Percentiles rank a stretch among this genome's conserved stretches.
phyloP scores from a whole-genome alignment of 2,329 filamentous ascomycete species.

The Penicillium sp. region DNA sequence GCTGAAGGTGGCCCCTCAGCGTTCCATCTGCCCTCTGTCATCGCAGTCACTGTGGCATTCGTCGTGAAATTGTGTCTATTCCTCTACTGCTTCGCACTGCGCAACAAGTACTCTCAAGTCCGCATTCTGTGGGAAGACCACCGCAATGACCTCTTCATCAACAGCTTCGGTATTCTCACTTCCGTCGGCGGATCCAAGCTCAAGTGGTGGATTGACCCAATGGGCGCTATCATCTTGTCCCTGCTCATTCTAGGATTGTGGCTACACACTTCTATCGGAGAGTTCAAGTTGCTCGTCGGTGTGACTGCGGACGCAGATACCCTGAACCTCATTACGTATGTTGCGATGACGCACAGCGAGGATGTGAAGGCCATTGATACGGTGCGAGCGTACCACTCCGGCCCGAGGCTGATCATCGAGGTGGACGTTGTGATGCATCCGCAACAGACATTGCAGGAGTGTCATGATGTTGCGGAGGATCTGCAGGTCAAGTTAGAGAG shows the following conservation, averaged over 20 bases:
- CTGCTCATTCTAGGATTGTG: background rate
- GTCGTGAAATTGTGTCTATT: background rate
- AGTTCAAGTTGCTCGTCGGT: background rate
- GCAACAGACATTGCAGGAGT: slow-evolving; percentile 13
- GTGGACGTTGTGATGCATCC: slow-evolving; percentile 17
- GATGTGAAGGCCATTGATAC: background rate
- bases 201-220: slow-evolving; percentile 11
- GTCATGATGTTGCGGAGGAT: slow-evolving; percentile 14
- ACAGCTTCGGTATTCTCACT: slow-evolving; percentile 7
- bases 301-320: slow-evolving; percentile 2
- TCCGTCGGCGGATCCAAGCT: slow-evolving; percentile 5
- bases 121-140: slow-evolving; percentile 7
- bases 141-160: slow-evolving; percentile 5
- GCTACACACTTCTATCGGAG: background rate
- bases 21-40: background rate
- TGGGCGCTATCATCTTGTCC: slow-evolving; percentile 4
- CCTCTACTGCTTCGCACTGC: background rate
- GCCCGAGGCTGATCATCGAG: slow-evolving; percentile 13
- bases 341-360: slow-evolving; percentile 3
- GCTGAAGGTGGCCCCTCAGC: background rate
- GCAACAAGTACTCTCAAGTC: slow-evolving; percentile 3
- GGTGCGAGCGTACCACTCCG: slow-evolving; percentile 1
- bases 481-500: slow-evolving; percentile 16
- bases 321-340: slow-evolving; percentile 4
- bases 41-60: background rate